Percentiles rank a stretch among this genome's conserved stretches.
These are phyloP conservation scores for Trichophyton verrucosum DNA, from an alignment of 2,329 filamentous ascomycete species.

Conservation along the genomic window DNA sequence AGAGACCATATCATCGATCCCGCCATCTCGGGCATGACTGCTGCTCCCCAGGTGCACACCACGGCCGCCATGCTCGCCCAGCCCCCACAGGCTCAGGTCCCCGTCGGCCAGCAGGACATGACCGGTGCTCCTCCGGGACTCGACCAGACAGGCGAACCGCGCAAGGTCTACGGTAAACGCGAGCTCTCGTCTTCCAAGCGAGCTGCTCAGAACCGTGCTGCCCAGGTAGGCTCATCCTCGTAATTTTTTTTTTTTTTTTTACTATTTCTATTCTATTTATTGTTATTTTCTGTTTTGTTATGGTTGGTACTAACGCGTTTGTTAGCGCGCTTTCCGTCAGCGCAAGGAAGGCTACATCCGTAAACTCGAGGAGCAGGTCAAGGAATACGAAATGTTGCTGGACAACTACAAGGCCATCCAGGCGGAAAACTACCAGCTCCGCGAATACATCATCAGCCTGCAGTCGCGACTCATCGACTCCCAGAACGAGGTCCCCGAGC, in stretches of 20 bases:
- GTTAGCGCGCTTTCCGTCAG: constrained; percentile 85
- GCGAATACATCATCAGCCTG: constrained; percentile 84
- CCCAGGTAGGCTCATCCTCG: constrained; percentile 56
- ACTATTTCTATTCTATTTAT: background rate
- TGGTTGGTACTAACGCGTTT: background rate
- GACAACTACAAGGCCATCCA: constrained; percentile 69
- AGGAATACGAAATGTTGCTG: constrained; percentile 64
- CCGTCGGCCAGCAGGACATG: constrained; percentile 2
- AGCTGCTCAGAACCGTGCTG: constrained; percentile 89
- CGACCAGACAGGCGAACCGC: constrained; percentile 42
- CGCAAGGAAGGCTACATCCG: constrained; percentile 98
- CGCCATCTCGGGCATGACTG: constrained; percentile 38
- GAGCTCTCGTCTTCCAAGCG: constrained; percentile 93
- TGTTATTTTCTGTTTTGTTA: background rate
- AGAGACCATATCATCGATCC: constrained; percentile 44
- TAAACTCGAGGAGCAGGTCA: constrained; percentile 87
- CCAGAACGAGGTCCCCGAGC: constrained; percentile 70
- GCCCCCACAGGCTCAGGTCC: constrained; percentile 2
- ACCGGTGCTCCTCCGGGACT: background rate
- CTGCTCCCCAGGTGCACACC: background rate
- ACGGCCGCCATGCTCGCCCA: constrained; percentile 15
- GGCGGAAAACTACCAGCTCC: constrained; percentile 75
- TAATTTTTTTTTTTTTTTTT: constrained; percentile 5
- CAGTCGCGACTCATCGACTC: constrained; percentile 76
- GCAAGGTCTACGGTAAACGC: constrained; percentile 63